Conservation (phyloP, 1,284 basidiomycete genomes). For the Ustilago lituana region DNA sequence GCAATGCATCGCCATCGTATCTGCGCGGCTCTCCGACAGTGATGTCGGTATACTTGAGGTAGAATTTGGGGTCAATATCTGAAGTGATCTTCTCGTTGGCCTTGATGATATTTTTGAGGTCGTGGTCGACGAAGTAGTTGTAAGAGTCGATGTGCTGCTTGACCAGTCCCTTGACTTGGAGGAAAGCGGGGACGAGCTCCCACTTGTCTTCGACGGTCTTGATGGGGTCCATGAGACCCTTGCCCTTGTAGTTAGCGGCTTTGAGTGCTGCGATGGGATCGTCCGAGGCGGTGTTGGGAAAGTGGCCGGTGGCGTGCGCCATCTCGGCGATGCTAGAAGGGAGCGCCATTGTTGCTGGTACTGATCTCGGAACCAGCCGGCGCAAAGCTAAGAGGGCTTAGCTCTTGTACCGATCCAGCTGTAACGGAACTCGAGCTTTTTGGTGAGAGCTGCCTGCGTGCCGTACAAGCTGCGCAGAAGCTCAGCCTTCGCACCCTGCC, state of each 20-base stretch:
- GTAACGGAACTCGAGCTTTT: too few species aligned
- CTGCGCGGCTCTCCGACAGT: slow-evolving; percentile 80
- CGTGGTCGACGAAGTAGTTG: slow-evolving; percentile 97
- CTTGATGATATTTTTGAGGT: slow-evolving; percentile 80
- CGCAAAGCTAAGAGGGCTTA: not conserved
- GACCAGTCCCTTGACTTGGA: slow-evolving; percentile 67
- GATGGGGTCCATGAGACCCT: slow-evolving; percentile 69
- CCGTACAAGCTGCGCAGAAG: too few species aligned
- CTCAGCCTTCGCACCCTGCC: too few species aligned
- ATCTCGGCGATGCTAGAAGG: slow-evolving; percentile 47
- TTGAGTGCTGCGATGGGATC: slow-evolving; percentile 56
- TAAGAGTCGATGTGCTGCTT: slow-evolving; percentile 99
- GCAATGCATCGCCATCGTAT: slow-evolving; percentile 77
- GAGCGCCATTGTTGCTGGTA: slow-evolving; percentile 21
- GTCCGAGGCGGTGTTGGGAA: slow-evolving; percentile 11
- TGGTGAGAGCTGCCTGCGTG: too few species aligned
- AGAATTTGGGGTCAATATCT: slow-evolving; percentile 96
- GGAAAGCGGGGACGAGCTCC: slow-evolving; percentile 65
- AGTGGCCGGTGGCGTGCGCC: slow-evolving; percentile 30
- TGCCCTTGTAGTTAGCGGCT: slow-evolving; percentile 61
- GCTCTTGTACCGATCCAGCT: not conserved
- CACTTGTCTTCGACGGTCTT: slow-evolving; percentile 70
- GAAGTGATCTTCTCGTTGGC: slow-evolving; percentile 71
- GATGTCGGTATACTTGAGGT: slow-evolving; percentile 96
- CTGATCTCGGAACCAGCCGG: slow-evolving; percentile 10